These are phyloP conservation scores for Candida dajiaensis DNA, from an alignment of 805 yeast genomes.

Conservation along the genomic window DNA sequence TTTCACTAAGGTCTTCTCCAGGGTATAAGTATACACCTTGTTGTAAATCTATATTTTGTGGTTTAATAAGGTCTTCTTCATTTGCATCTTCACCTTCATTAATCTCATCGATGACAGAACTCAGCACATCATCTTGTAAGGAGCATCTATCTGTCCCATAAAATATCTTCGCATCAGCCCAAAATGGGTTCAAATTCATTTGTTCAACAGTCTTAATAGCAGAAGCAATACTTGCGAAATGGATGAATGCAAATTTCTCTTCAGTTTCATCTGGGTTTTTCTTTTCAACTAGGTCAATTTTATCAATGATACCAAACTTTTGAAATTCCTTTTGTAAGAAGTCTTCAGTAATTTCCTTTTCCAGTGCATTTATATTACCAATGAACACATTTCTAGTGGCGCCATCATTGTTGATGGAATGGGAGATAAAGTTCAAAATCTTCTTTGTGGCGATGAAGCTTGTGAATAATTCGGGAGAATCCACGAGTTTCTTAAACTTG, in stretches of 20 bases:
- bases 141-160: conserved; percentile 95
- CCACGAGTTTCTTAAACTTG: conserved; percentile 30
- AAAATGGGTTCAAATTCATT: conserved; percentile 60
- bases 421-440: conserved; percentile 19
- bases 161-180: conserved; percentile 69
- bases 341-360: conserved; percentile 32
- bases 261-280: conserved; percentile 12
- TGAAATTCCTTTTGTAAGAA: conserved; percentile 44
- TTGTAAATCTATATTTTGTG: conserved; percentile 6
- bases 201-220: conserved; percentile 84
- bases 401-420: conserved; percentile 66
- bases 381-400: conserved; percentile 92
- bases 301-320: conserved; percentile 56
- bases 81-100: conserved; percentile 10
- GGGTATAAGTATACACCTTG: conserved; percentile 32
- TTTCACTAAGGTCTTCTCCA: conserved; percentile 19
- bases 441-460: conserved; percentile 29
- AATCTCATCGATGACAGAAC: conserved; percentile 6
- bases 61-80: neutral
- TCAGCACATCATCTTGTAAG: conserved; percentile 8
- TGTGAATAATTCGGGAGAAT: conserved; percentile 33
- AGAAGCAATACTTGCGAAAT: conserved; percentile 73
- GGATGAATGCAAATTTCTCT: conserved; percentile 72
- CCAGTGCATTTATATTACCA: conserved; percentile 58
- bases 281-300: conserved; percentile 53